Base-by-base conservation (phyloP, 495 filamentous ascomycete genomes). In the Penicillium arizonense region DNA sequence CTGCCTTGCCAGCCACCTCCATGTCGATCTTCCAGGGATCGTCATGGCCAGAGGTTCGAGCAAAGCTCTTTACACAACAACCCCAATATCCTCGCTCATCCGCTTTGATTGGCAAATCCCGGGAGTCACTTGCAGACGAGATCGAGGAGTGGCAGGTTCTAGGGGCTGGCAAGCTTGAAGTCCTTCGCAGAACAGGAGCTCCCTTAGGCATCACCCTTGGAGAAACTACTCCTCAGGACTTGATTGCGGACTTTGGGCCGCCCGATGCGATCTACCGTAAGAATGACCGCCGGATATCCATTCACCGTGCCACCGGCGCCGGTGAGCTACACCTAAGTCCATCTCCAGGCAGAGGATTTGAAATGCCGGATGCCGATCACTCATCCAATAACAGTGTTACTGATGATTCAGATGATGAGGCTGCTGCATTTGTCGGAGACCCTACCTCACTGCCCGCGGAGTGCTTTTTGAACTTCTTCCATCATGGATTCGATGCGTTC, bases 401-500 rank as follows among this genome's bases (percentile, higher is more conserved):
- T 1, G 89, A 93, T 65, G 91, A 89, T 41, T 87, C 86, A 36
- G 88, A 90, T 32, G 88, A 88, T 32, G 84, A 83, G 39, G 60
- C 68, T 20, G 64, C 68, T 30, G 53, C 59, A 16, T 39, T 53
- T 2, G 45, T 65, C 2, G 47, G 72, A 16, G 75, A 78, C 42
- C 69, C 71, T 23, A 62, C 66, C 4, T 71, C 70, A 8, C 50
- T 77, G 10, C 73, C 74, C 5, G 59, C 84, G 13, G 92, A 97
- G 70, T 92, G 85, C 58, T 98, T 97, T 68, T 95, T 91, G 67
- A 97, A 97, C 62, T 98, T 97, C 65, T 97, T 96, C 61, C 87
- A 90, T 54, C 87, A 96, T 59, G 94, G 94, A 3, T 89, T 98
- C 60, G 94, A 98, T 68, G 81, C 96, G n/a, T 83, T 97, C 42